A percentile compares a stretch with the other conserved stretches of the same genome.
Conservation (phyloP, 1,139 yeast genomes). For the Martiniozyma asiatica region DNA sequence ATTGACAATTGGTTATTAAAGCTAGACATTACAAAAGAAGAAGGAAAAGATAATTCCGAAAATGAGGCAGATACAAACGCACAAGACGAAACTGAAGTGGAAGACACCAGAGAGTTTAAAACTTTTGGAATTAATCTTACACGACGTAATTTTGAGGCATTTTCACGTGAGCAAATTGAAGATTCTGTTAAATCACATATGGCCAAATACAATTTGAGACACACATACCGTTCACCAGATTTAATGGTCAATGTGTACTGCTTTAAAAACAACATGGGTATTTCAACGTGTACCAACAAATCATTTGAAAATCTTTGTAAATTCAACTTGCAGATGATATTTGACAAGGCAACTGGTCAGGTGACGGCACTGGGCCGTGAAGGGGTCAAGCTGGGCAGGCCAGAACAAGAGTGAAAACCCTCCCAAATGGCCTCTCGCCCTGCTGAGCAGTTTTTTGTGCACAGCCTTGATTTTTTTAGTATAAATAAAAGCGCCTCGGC, state of each 20-base stretch:
- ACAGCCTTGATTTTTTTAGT: neutral
- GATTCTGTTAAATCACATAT: slow-evolving; percentile 54
- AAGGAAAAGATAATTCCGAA: no score
- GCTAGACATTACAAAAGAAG: slow-evolving; percentile 8
- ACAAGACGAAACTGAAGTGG: no score
- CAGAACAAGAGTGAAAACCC: no score
- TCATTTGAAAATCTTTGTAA: slow-evolving; percentile 44
- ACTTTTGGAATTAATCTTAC: slow-evolving; percentile 78
- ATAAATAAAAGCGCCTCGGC: neutral
- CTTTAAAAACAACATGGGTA: slow-evolving; percentile 71
- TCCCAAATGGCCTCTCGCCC: no score
- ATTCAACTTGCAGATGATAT: slow-evolving; percentile 54
- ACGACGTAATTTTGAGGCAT: slow-evolving; percentile 63
- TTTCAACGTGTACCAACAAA: slow-evolving; percentile 53
- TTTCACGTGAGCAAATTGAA: slow-evolving; percentile 61
- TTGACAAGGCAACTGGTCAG: slow-evolving; percentile 27
- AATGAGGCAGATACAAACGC: no score
- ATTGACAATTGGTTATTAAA: slow-evolving; percentile 32
- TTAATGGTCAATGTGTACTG: slow-evolving; percentile 76
- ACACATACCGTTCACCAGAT: slow-evolving; percentile 73
- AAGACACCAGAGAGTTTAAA: slow-evolving; percentile 8
- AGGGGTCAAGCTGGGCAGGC: no score
- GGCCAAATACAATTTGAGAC: slow-evolving; percentile 40
- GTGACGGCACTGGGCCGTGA: slow-evolving; percentile 3
- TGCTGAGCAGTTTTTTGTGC: no score